Percentiles rank a stretch among this genome's conserved stretches.
Conservation (phyloP, 768 basidiomycete species). For the Fomitopsis serialis region DNA sequence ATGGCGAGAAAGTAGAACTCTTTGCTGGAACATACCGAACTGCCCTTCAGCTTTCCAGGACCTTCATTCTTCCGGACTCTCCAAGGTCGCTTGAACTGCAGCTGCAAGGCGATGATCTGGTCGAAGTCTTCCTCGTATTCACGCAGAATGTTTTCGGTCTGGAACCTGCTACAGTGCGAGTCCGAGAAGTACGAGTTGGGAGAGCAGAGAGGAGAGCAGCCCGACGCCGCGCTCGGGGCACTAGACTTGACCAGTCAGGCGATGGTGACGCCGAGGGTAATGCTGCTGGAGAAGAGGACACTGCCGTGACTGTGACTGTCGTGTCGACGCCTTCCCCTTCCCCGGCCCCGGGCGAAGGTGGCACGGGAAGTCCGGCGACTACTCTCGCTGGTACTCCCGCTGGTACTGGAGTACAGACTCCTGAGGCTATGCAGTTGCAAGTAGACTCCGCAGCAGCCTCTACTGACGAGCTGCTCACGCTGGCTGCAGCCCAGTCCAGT, state of each 20-base stretch:
- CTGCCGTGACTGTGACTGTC: constrained; percentile 53
- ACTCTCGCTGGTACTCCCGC: constrained; percentile 10
- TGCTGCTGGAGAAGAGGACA: constrained; percentile 34
- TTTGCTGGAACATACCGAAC: constrained; percentile 89
- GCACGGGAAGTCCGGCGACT: constrained; percentile 15
- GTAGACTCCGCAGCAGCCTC: constrained; percentile 34
- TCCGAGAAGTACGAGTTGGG: constrained; percentile 90
- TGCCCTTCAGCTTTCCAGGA: constrained; percentile 86
- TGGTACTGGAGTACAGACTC: constrained; percentile 14
- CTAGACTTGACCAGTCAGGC: constrained; percentile 40
- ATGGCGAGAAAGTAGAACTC: constrained; percentile 88
- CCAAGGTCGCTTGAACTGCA: constrained; percentile 84
- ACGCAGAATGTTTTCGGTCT: constrained; percentile 89
- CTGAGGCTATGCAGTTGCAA: constrained; percentile 16
- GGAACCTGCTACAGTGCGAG: constrained; percentile 88
- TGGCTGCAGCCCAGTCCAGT: constrained; percentile 68
- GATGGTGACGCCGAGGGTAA: constrained; percentile 35
- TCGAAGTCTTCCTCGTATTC: constrained; percentile 89
- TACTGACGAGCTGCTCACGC: constrained; percentile 62
- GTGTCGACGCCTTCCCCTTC: constrained; percentile 47
- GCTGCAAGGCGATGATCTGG: constrained; percentile 87
- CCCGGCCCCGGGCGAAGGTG: constrained; percentile 16
- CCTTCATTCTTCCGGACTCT: constrained; percentile 89
- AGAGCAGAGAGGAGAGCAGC: constrained; percentile 84
- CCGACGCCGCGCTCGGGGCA: constrained; percentile 70